A percentile compares a stretch with the other conserved stretches of the same genome.
These are phyloP conservation scores for Rhazya stricta DNA, from an alignment of 257 asterid species.

Conservation along the genomic window DNA sequence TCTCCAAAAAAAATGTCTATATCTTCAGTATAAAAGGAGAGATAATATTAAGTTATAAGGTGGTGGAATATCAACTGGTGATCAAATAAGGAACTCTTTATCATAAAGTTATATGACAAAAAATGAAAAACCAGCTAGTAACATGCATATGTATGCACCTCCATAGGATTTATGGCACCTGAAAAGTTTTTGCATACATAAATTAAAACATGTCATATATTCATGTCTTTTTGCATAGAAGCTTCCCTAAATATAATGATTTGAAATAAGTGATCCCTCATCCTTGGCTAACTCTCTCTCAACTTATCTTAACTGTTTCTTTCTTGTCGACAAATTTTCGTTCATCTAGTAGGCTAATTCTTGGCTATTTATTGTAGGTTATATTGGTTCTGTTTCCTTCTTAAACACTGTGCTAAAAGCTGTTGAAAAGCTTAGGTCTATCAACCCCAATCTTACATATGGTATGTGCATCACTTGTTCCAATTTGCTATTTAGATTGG, in stretches of 20 bases:
- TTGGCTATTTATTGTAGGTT: slow-evolving; percentile 49
- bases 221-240: background rate
- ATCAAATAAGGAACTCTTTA: background rate
- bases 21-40: background rate
- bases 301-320: background rate
- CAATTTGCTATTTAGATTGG: background rate
- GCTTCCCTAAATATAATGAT: background rate
- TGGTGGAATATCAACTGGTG: background rate
- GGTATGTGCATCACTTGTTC: slow-evolving; percentile 35
- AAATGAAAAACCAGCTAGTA: background rate
- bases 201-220: background rate
- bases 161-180: background rate
- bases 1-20: background rate
- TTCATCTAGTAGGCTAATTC: slow-evolving; percentile 12
- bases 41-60: background rate
- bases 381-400: slow-evolving; percentile 94
- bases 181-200: background rate
- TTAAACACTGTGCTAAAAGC: slow-evolving; percentile 70
- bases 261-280: background rate
- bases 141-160: background rate
- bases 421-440: slow-evolving; percentile 83
- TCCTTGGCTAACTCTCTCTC: background rate
- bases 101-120: background rate
- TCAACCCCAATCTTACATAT: slow-evolving; percentile 83
- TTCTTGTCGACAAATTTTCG: background rate